phyloP scores from a whole-genome alignment of 306 rosid genomes.

The Quillaja saponaria region DNA sequence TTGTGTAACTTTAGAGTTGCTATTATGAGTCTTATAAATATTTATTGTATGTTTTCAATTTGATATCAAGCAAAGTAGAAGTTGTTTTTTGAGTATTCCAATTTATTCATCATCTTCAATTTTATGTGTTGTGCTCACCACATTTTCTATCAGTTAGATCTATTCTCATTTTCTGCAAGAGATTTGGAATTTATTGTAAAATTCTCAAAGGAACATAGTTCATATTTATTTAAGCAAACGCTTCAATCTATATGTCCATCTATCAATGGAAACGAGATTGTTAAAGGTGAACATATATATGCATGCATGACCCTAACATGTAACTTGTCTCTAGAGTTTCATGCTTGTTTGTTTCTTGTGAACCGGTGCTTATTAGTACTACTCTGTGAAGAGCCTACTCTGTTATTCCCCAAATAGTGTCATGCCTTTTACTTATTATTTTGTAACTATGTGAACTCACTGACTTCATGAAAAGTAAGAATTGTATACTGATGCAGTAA shows the following conservation, averaged over 20 bases:
- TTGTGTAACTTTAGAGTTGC: no score
- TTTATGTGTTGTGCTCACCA: no score
- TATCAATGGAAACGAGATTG: slow-evolving; percentile 95
- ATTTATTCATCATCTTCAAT: no score
- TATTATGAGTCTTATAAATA: no score
- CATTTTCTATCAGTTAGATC: no score
- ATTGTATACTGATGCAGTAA: slow-evolving; percentile 1
- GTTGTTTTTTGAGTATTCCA: no score
- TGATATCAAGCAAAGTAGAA: no score
- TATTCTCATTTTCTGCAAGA: slow-evolving; percentile 76
- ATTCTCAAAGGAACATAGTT: slow-evolving; percentile 67
- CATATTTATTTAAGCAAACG: slow-evolving; percentile 83
- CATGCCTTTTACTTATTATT: slow-evolving; percentile 14
- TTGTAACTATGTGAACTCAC: slow-evolving; percentile 17
- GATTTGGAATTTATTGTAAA: slow-evolving; percentile 89
- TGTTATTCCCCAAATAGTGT: slow-evolving; percentile 10
- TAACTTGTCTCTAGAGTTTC: slow-evolving; percentile 21
- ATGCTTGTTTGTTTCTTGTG: slow-evolving; percentile 10
- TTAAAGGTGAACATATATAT: slow-evolving; percentile 63
- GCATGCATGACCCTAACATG: slow-evolving; percentile 8
- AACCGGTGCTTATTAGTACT: background rate
- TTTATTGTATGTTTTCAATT: no score
- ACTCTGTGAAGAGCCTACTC: slow-evolving; percentile 3
- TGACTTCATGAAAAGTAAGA: slow-evolving; percentile 19
- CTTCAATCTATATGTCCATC: slow-evolving; percentile 96